Evolutionary conservation across 768 basidiomycete genomes (phyloP).

Genomic region (Pseudohyphozyma bogoriensis): DNA sequence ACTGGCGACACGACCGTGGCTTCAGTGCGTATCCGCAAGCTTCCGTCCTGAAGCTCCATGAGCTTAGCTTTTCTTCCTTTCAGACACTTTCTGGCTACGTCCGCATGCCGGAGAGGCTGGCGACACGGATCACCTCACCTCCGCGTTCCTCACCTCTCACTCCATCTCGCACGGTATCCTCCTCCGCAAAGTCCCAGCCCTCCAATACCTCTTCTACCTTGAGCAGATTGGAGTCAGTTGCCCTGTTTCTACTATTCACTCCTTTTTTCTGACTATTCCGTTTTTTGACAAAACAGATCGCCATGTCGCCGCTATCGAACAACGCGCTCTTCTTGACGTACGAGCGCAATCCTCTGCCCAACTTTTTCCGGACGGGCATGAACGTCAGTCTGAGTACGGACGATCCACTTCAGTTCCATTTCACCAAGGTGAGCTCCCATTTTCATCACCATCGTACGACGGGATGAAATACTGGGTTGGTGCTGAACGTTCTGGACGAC

Average conservation of each 20-base stretch:
- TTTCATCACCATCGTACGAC: background rate
- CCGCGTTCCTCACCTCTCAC: conserved; percentile 90
- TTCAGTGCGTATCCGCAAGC: conserved; percentile 57
- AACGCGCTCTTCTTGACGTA: conserved; percentile 95
- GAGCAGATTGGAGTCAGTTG: conserved; percentile 59
- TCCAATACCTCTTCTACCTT: conserved; percentile 94
- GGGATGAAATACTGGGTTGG: background rate
- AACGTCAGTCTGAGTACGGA: conserved; percentile 96
- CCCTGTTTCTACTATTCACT: too few species aligned
- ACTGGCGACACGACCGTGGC: conserved; percentile 74
- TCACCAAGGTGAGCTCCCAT: conserved; percentile 65
- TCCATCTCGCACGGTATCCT: conserved; percentile 99
- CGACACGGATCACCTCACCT: conserved; percentile 92
- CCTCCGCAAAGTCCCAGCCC: conserved; percentile 88
- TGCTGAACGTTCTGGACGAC: background rate
- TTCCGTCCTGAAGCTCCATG: background rate
- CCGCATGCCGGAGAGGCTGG: conserved; percentile 98
- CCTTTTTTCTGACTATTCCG: background rate
- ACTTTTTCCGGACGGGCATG: conserved; percentile 86
- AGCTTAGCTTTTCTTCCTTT: conserved; percentile 10
- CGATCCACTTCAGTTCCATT: conserved; percentile 93
- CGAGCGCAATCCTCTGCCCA: conserved; percentile 91
- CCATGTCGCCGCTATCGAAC: conserved; percentile 97
- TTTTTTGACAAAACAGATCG: conserved; percentile 50
- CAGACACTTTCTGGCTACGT: conserved; percentile 91